Evolutionary conservation across 2,329 filamentous ascomycete genomes (phyloP).

Genomic region (Hypoxylon sp.): DNA sequence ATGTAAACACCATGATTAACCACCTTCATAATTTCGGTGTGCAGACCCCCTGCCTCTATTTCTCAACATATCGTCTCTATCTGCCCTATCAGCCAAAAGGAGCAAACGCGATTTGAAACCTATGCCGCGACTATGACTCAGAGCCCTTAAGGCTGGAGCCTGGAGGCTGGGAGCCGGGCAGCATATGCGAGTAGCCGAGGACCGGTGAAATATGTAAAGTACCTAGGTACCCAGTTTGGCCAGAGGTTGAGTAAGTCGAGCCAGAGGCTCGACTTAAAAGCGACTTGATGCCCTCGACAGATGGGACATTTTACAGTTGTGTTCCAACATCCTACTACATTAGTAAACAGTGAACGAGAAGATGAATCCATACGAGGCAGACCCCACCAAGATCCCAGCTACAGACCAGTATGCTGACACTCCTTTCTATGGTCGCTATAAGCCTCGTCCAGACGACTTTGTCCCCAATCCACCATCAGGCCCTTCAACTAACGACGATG

Average conservation of each 20-base stretch:
- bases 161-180: background rate
- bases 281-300: background rate
- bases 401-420: slow-evolving; percentile 52
- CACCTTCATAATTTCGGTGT: too few species aligned
- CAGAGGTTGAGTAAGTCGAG: background rate
- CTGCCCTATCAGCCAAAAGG: background rate
- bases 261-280: background rate
- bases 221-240: background rate
- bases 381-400: slow-evolving; percentile 53
- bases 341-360: background rate
- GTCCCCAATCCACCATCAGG: slow-evolving; percentile 2
- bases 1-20: too few species aligned
- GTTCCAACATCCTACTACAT: background rate
- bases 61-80: background rate
- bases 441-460: slow-evolving; percentile 52
- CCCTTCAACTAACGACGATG: background rate
- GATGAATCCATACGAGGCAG: slow-evolving; percentile 49
- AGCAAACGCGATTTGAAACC: background rate
- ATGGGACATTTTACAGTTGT: background rate
- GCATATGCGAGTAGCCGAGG: background rate
- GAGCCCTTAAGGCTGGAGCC: background rate
- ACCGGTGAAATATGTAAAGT: background rate
- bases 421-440: slow-evolving; percentile 52
- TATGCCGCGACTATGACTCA: background rate
- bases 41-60: background rate